Base-by-base conservation (phyloP, 202 grass and related monocot species). In the Miscanthus sacchariflorus region DNA sequence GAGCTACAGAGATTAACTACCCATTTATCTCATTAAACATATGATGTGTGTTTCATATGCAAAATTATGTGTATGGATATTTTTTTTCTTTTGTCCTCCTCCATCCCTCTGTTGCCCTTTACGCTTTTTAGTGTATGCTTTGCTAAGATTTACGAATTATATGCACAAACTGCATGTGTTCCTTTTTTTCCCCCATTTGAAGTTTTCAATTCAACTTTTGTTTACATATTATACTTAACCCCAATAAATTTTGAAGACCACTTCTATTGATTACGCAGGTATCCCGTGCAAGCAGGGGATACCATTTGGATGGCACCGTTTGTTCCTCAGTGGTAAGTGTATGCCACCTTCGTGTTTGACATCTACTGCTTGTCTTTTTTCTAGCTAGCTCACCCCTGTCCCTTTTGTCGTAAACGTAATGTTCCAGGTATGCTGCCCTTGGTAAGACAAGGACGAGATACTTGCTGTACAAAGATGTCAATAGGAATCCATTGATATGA, bases 241-340 rank as follows among this genome's bases (percentile, higher is more conserved):
- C 12, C 19, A 61, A 23, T 74, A 68, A 21, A 58, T 77, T 85
- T 56, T 80, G 82, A 86, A 74, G 28, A 74, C 23, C 45, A 48
- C 77, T 85, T 45, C 70, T 85, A 52, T 65, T 82, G 69, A 85
- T 81, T 50, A 77, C 56, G 84, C 77, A 99, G 96, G 96, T 99
- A 99, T 49, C 94, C 96, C 4, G 69, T 99, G 72, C 96, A 99
- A 93, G 89, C 96, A 66, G 96, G 96, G 11, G 96, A 99, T 58
- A 83, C 86, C 70, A 99, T 99, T 80, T 99, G 96, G 96, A 99
- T 99, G 96, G 91, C 94, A 25, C 96, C 96, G 0, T 99, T 99
- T 91, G 94, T 96, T 72, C 96, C 96, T 90, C 94, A 99, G 70
- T 99, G 96, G 96, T 99, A 82, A 76, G 88, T 68, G 72, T 28